Percentiles rank a stretch among this genome's conserved stretches.
phyloP scores from a whole-genome alignment of 106 monocot genomes.

The Vanilla planifolia region DNA sequence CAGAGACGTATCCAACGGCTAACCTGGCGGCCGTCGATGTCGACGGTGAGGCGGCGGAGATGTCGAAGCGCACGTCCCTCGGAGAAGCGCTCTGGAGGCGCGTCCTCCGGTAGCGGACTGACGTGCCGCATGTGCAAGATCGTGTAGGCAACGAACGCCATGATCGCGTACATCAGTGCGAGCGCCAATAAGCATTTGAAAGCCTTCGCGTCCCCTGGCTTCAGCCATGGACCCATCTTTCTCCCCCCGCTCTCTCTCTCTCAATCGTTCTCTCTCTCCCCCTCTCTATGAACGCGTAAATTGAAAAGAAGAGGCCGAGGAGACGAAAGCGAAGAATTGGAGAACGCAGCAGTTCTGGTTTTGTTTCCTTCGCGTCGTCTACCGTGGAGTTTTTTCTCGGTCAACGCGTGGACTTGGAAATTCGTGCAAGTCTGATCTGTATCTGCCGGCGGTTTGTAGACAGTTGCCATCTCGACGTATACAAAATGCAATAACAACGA shows the following conservation, averaged over 20 bases:
- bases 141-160: slow-evolving; percentile 46
- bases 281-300: background rate
- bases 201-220: slow-evolving; percentile 26
- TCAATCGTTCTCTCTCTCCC: background rate
- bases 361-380: background rate
- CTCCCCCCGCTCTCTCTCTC: background rate
- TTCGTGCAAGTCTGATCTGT: background rate
- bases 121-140: slow-evolving; percentile 68
- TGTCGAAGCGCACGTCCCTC: slow-evolving; percentile 82
- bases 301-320: background rate
- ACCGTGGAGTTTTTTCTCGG: too few species aligned
- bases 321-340: background rate
- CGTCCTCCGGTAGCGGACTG: slow-evolving; percentile 54
- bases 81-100: slow-evolving; percentile 64
- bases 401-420: background rate
- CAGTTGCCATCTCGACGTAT: background rate
- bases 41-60: slow-evolving; percentile 75
- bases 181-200: slow-evolving; percentile 52
- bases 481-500: too few species aligned
- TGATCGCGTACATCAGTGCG: slow-evolving; percentile 37
- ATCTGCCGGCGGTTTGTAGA: slow-evolving; percentile 1
- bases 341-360: slow-evolving; percentile 2
- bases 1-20: background rate
- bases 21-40: slow-evolving; percentile 84
- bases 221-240: slow-evolving; percentile 9